A percentile compares a stretch with the other conserved stretches of the same genome.
These are phyloP conservation scores for Cotoneaster glaucophyllus DNA, from an alignment of 306 rosid genomes.

Conservation along the genomic window DNA sequence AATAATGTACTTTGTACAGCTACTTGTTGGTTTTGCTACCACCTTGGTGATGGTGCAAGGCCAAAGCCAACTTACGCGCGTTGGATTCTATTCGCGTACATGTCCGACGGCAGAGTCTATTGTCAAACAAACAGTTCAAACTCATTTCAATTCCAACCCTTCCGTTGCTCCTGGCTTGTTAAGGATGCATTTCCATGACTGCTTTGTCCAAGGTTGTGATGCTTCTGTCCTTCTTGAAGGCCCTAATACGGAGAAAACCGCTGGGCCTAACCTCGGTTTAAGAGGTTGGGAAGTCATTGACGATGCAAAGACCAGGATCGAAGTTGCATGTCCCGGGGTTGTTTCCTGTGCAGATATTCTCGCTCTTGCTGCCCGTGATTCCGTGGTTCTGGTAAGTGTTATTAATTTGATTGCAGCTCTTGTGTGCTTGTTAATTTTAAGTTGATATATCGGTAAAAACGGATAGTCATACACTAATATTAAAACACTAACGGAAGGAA, in stretches of 20 bases:
- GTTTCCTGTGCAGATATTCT: slow-evolving; percentile 25
- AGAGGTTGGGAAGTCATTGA: slow-evolving; percentile 17
- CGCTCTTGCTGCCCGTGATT: slow-evolving; percentile 22
- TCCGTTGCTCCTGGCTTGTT: slow-evolving; percentile 16
- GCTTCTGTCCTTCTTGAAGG: slow-evolving; percentile 20
- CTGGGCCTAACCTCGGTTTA: slow-evolving; percentile 1
- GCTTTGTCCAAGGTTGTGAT: slow-evolving; percentile 25
- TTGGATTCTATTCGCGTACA: slow-evolving; percentile 6
- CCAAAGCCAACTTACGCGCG: neutral
- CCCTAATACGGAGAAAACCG: slow-evolving; percentile 2
- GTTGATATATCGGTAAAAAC: too few relatives aligned
- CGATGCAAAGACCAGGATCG: slow-evolving; percentile 20
- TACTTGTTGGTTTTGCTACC: neutral
- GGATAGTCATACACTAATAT: too few relatives aligned
- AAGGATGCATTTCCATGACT: slow-evolving; percentile 34
- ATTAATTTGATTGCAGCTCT: too few relatives aligned
- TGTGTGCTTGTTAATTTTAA: too few relatives aligned
- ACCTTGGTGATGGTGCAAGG: neutral
- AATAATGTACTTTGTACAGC: neutral
- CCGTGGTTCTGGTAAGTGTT: slow-evolving; percentile 9
- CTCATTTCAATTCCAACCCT: slow-evolving; percentile 10
- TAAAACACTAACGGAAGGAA: too few relatives aligned
- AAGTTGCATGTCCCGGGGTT: slow-evolving; percentile 16
- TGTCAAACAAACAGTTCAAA: slow-evolving; percentile 7
- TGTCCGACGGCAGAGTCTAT: slow-evolving; percentile 11